Percentiles rank a stretch among this genome's conserved stretches.
Evolutionary conservation across 2,329 filamentous ascomycete genomes (phyloP).

Genomic region (Celoporthe dispersa): DNA sequence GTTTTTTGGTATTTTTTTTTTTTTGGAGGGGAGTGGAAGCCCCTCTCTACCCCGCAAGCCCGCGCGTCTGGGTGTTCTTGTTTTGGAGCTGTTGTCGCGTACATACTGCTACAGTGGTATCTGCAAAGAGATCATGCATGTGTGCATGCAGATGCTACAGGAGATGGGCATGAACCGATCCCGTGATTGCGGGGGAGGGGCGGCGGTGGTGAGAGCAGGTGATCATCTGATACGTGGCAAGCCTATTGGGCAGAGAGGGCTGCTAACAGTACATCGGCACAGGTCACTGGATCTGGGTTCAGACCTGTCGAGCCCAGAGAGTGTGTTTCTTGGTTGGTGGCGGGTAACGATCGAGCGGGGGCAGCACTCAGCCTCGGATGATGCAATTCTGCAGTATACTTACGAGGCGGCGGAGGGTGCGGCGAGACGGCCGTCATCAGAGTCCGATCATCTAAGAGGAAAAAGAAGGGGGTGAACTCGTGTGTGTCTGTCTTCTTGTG

Average conservation of each 20-base stretch:
- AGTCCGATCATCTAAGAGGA: background rate
- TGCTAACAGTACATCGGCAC: background rate
- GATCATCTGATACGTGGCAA: no score
- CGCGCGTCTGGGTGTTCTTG: background rate
- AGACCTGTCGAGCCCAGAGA: background rate
- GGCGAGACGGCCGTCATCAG: conserved; percentile 14
- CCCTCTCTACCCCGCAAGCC: background rate
- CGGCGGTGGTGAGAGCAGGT: no score
- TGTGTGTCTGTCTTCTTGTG: background rate
- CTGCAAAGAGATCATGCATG: background rate
- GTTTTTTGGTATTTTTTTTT: background rate
- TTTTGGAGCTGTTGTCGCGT: background rate
- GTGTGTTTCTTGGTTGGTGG: background rate
- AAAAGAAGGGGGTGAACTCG: background rate
- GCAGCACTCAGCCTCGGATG: conserved; percentile 15
- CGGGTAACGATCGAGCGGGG: background rate
- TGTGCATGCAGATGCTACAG: background rate
- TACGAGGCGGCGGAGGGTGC: conserved; percentile 19
- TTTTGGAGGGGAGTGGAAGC: no score
- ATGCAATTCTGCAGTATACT: conserved; percentile 24
- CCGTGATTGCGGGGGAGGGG: background rate
- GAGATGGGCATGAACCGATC: background rate
- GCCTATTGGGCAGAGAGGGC: background rate
- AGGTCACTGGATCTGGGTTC: background rate
- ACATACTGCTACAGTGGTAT: background rate